phyloP scores from a whole-genome alignment of 352 stramenopile species.

The Globisporangium carolinianum region DNA sequence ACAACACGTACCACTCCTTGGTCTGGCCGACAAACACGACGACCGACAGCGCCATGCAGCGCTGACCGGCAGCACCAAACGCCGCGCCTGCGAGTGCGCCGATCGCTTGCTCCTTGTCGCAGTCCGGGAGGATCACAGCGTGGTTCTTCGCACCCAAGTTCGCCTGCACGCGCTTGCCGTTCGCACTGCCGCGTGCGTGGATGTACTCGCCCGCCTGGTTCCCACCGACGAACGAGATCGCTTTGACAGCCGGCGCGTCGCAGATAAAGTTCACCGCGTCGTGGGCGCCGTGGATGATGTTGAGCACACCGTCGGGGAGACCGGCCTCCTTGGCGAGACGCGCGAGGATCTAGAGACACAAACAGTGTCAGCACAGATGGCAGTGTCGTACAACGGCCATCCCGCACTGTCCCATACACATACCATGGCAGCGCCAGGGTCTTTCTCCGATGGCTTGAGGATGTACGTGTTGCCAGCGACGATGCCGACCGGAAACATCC shows the following conservation, averaged over 20 bases:
- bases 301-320: conserved; percentile 92
- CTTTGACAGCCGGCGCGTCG: conserved; percentile 90
- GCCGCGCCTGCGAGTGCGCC: conserved; percentile 87
- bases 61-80: conserved; percentile 96
- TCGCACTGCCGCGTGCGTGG: conserved; percentile 73
- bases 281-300: conserved; percentile 89
- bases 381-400: background rate
- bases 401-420: background rate
- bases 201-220: conserved; percentile 94
- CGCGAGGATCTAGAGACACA: conserved; percentile 68
- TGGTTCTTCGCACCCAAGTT: conserved; percentile 99
- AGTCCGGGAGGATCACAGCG: conserved; percentile 93
- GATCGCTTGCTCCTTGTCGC: conserved; percentile 86
- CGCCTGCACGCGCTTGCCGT: conserved; percentile 93
- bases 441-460: conserved; percentile 94
- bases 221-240: conserved; percentile 95
- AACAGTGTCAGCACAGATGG: background rate
- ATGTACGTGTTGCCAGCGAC: conserved; percentile 96
- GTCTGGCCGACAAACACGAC: conserved; percentile 93
- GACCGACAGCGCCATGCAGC: conserved; percentile 97
- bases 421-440: conserved; percentile 84
- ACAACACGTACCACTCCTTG: conserved; percentile 65
- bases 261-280: conserved; percentile 95
- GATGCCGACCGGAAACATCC: conserved; percentile 86
- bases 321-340: conserved; percentile 90